Conservation (phyloP, 306 rosid genomes). For the Gastrolobium villosum region DNA sequence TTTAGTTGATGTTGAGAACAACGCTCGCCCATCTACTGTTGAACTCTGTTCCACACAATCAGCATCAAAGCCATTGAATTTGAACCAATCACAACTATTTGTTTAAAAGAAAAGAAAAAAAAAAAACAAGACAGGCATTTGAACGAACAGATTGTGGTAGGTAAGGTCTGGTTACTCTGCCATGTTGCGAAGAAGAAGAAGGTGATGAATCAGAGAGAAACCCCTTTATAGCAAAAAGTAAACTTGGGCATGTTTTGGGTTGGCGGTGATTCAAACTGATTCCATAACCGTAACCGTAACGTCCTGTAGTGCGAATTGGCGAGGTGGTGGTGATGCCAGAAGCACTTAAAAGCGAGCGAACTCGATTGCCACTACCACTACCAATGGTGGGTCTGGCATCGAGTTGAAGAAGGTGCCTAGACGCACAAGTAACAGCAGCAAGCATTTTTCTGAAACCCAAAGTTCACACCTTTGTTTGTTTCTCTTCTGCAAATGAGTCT, state of each 20-base stretch:
- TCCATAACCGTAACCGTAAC: slow-evolving; percentile 28
- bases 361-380: slow-evolving; percentile 32
- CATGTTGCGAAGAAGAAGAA: slow-evolving; percentile 31
- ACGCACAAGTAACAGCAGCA: slow-evolving; percentile 60
- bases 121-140: slow-evolving; percentile 22
- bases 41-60: slow-evolving; percentile 52
- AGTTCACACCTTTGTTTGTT: background rate
- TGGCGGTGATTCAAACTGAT: slow-evolving; percentile 35
- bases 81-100: slow-evolving; percentile 6
- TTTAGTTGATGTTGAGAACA: slow-evolving; percentile 56
- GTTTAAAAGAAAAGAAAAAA: background rate
- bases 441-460: slow-evolving; percentile 44
- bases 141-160: slow-evolving; percentile 50
- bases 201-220: slow-evolving; percentile 58
- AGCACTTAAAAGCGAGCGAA: slow-evolving; percentile 46
- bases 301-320: slow-evolving; percentile 23
- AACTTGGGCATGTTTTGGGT: slow-evolving; percentile 45
- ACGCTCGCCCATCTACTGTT: slow-evolving; percentile 51
- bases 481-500: background rate
- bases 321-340: slow-evolving; percentile 42
- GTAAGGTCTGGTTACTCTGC: slow-evolving; percentile 49
- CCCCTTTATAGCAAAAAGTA: slow-evolving; percentile 48
- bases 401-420: slow-evolving; percentile 55
- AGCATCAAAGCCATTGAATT: slow-evolving; percentile 42
- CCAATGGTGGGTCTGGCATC: slow-evolving; percentile 43